phyloP scores from a whole-genome alignment of 352 stramenopile genomes.

The Peronospora farinosa region DNA sequence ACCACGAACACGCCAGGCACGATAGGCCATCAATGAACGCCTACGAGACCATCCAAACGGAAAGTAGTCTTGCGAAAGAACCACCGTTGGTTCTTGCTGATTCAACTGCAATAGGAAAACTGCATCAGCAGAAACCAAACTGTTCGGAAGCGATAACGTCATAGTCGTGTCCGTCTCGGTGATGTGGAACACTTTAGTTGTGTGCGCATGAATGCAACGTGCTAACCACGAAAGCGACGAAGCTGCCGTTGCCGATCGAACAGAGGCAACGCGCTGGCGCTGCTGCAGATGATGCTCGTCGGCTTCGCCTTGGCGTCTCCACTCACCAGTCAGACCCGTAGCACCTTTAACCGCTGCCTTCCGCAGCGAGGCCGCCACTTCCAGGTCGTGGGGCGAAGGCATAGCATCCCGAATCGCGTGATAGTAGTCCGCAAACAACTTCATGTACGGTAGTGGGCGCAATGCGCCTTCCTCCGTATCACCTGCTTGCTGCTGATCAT shows the following conservation, averaged over 20 bases:
- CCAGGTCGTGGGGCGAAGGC: slow-evolving; percentile 36
- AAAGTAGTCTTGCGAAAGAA: slow-evolving; percentile 51
- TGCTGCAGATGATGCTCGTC: slow-evolving; percentile 42
- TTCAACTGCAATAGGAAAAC: slow-evolving; percentile 51
- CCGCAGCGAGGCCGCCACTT: slow-evolving; percentile 39
- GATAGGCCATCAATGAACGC: slow-evolving; percentile 52
- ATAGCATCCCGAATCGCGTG: slow-evolving; percentile 34
- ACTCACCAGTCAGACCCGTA: slow-evolving; percentile 42
- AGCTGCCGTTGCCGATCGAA: slow-evolving; percentile 24
- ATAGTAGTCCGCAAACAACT: slow-evolving; percentile 47
- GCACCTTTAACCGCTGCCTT: slow-evolving; percentile 35
- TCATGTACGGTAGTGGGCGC: slow-evolving; percentile 40
- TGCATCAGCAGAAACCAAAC: slow-evolving; percentile 43
- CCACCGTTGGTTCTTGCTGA: slow-evolving; percentile 34
- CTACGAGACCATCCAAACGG: slow-evolving; percentile 47
- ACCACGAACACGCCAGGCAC: slow-evolving; percentile 52
- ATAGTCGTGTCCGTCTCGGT: slow-evolving; percentile 56
- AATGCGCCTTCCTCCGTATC: slow-evolving; percentile 33
- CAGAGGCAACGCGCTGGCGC: slow-evolving; percentile 25
- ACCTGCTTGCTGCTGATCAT: slow-evolving; percentile 31
- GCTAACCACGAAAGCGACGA: slow-evolving; percentile 45
- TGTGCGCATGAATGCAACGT: slow-evolving; percentile 49
- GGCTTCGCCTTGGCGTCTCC: slow-evolving; percentile 34
- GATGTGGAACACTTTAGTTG: slow-evolving; percentile 45
- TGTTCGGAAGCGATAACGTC: slow-evolving; percentile 52